Percentiles rank a stretch among this genome's conserved stretches.
Evolutionary conservation across 768 basidiomycete genomes (phyloP).

Genomic region (Guyanaporus albipodus): DNA sequence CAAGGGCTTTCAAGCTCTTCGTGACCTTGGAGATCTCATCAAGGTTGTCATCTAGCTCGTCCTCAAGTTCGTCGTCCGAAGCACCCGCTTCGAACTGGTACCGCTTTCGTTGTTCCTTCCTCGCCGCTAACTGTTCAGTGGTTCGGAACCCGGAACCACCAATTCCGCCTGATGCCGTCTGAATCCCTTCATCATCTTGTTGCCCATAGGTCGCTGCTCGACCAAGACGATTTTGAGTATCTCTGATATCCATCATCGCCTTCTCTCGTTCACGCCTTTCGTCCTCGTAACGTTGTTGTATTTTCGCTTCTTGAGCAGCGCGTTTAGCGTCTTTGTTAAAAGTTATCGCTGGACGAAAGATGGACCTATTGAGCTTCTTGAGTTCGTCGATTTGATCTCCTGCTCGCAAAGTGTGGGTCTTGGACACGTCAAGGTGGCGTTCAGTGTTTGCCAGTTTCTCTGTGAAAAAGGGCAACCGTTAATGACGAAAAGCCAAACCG

Average conservation of each 20-base stretch:
- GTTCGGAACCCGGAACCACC: constrained; percentile 43
- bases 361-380: constrained; percentile 89
- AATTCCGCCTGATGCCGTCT: constrained; percentile 30
- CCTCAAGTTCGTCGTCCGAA: constrained; percentile 92
- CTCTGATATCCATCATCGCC: constrained; percentile 79
- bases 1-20: constrained; percentile 74
- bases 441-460: constrained; percentile 92
- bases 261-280: constrained; percentile 82
- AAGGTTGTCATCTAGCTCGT: constrained; percentile 89
- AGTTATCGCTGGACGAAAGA: constrained; percentile 88
- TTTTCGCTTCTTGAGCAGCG: constrained; percentile 77
- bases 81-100: constrained; percentile 91
- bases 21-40: constrained; percentile 79
- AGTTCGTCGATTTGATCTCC: constrained; percentile 92
- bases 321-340: constrained; percentile 94
- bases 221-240: constrained; percentile 83
- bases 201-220: constrained; percentile 63
- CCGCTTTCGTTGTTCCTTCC: constrained; percentile 70
- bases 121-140: constrained; percentile 47
- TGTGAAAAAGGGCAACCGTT: too few species aligned
- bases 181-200: constrained; percentile 39
- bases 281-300: constrained; percentile 82
- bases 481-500: neutral
- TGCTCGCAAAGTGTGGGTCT: constrained; percentile 82
- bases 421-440: constrained; percentile 89